phyloP scores from a whole-genome alignment of 371 early-diverging fungal species.

The Mucor velutinosus region DNA sequence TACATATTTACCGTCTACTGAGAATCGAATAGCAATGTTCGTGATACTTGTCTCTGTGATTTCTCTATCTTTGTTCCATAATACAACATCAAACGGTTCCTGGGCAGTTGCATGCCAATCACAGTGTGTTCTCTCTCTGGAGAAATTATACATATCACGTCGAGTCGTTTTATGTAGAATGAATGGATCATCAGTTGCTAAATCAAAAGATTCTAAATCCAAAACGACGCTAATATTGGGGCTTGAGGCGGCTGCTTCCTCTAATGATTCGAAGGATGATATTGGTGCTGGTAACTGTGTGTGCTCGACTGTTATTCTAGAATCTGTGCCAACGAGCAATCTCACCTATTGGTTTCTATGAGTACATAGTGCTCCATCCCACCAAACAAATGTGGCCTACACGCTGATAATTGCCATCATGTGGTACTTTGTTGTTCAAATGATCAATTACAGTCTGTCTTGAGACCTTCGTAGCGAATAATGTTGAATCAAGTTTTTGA shows the following conservation, averaged over 20 bases:
- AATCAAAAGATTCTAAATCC: slow-evolving; percentile 35
- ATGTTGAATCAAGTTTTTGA: slow-evolving; percentile 9
- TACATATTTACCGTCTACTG: neutral
- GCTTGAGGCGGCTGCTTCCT: slow-evolving; percentile 10
- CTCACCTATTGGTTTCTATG: slow-evolving; percentile 40
- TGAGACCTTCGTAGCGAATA: slow-evolving; percentile 33
- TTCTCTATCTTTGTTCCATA: slow-evolving; percentile 51
- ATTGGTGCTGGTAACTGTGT: slow-evolving; percentile 30
- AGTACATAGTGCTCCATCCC: neutral
- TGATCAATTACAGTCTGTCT: slow-evolving; percentile 29
- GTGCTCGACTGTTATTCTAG: slow-evolving; percentile 41
- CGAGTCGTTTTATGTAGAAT: slow-evolving; percentile 61
- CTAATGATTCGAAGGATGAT: slow-evolving; percentile 7
- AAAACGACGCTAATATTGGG: slow-evolving; percentile 31
- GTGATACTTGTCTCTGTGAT: slow-evolving; percentile 66
- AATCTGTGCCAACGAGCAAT: slow-evolving; percentile 41
- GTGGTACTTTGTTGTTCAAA: slow-evolving; percentile 32
- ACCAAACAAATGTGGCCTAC: slow-evolving; percentile 21
- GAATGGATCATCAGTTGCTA: slow-evolving; percentile 41
- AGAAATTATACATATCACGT: slow-evolving; percentile 53
- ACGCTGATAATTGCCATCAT: slow-evolving; percentile 31
- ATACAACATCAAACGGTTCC: slow-evolving; percentile 57
- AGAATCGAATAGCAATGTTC: slow-evolving; percentile 55
- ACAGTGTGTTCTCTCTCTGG: slow-evolving; percentile 44
- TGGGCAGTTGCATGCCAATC: slow-evolving; percentile 27